Evolutionary conservation across 108 stramenopile genomes (phyloP), one percentile per base, ranked within the genome.

Genomic region (Cylindrotheca fusiformis): DNA sequence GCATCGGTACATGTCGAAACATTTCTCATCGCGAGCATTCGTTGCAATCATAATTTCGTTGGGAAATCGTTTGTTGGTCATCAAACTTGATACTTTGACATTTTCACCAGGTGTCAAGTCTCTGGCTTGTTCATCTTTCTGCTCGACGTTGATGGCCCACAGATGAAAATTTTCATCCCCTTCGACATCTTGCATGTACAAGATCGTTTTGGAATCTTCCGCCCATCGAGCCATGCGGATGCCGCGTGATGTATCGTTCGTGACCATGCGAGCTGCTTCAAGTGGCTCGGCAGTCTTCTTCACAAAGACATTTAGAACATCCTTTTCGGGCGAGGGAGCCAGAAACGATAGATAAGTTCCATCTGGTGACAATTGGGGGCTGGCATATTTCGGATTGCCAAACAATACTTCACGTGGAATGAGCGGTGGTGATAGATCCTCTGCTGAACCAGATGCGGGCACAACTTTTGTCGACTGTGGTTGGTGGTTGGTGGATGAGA

Each of bases 81-180:
- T 63, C 41, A 78, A 59, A 28, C 65, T 80, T 25, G 77, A 77
- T 24, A 77, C 85, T 56, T 86, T 83, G 69, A 78, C 79, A 53
- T 81, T 52, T 27, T 65, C 50, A 55, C 80, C 78, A 0, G 84
- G 84, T 27, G 81, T 85, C 44, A 85, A 68, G 51, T 85, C 84
- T 62, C 75, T 46, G 0, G 75, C 77, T n/a, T n/a, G n/a, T 19
- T 61, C 65, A 1, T n/a, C 14, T 17, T 32, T 2, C 22, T 33
- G 17, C 3, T 31, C 48, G 48, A 52, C 52, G n/a, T 47, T 33
- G 18, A 85, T 68, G 45, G 78, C 75, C 69, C 68, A 85, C 27
- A 85, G 47, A 59, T 85, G 84, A 68, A 81, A 85, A 48, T 82
- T 74, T 57, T 82, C 80, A 50, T 83, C 74, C 21, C 81, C 85